Evolutionary conservation across 2,329 filamentous ascomycete species (phyloP), one percentile per base, ranked within the genome.

Genomic region (Biscogniauxia marginata): DNA sequence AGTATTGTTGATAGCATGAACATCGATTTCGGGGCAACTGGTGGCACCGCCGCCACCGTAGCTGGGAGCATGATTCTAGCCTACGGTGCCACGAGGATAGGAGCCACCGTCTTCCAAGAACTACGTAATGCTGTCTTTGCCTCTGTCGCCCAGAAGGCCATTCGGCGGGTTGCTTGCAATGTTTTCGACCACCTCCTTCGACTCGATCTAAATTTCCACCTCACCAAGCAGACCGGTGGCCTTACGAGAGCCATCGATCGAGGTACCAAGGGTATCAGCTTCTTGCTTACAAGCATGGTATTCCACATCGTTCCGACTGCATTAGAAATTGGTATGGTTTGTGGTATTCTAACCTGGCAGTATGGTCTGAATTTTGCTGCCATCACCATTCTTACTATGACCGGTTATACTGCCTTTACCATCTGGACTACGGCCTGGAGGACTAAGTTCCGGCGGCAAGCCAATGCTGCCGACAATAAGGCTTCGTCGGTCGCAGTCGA

Each of bases 1-100:
- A 93, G 79, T 73, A 98, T 99, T 62, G 91, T 99, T 45, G 96
- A 99, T 73, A 87, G 91, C 19, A 96, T 99, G 91, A 99, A 99
- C 72, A 84, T 99, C 64, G 95, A 99, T 73, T 87, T 96, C 70
- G 83, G 85, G n/a, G 82, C 88, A 16, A 77, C 90, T 5, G 93
- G 92, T n/a, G 93, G 92, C 7, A 96, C 92, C 0, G 93, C 91
- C 23, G 90, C 88, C 52, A 92, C 91, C 0, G 88, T 96, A 7
- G 95, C 92, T 9, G 93, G 95, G 3, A 89, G 90, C 56, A 92
- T 97, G 85, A 95, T 99, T 54, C 76, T 99, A 63, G 95, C 91
- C 55, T 96, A 99, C 73, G 95, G 95, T 57, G 85, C 86, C 8
- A 91, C 95, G 3, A 85, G 95, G 62, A 90, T 99, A 67, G 89